phyloP scores from a whole-genome alignment of 1,284 basidiomycete species.

The Sphagnurus paluster region DNA sequence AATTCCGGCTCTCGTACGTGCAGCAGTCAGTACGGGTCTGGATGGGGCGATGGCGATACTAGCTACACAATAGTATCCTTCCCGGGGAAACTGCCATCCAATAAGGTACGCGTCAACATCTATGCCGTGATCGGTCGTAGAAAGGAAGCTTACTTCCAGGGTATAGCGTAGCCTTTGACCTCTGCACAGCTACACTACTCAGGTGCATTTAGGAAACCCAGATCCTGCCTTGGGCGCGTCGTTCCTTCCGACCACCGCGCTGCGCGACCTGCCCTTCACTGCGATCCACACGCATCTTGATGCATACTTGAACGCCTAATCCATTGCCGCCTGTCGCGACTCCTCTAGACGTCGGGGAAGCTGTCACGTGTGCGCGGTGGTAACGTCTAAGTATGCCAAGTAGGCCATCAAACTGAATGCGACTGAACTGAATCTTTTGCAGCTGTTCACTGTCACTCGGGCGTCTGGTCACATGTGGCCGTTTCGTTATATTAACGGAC shows the following conservation, averaged over 20 bases:
- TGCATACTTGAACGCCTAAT: too few species aligned
- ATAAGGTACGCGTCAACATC: slow-evolving; percentile 14
- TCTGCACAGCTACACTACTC: neutral
- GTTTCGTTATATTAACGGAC: slow-evolving; percentile 2
- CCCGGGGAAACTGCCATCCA: slow-evolving; percentile 8
- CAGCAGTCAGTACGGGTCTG: too few species aligned
- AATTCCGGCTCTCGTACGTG: too few species aligned
- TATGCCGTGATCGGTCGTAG: slow-evolving; percentile 15
- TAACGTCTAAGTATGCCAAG: too few species aligned
- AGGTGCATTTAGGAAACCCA: neutral
- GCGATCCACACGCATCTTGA: too few species aligned
- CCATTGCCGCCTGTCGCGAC: too few species aligned
- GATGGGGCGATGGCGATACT: slow-evolving; percentile 8
- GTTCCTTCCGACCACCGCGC: too few species aligned
- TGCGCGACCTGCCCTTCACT: too few species aligned
- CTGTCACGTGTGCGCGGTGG: too few species aligned
- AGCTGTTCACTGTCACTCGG: neutral
- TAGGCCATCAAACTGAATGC: neutral
- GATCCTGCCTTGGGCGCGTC: neutral
- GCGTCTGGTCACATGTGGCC: neutral
- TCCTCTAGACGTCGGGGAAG: too few species aligned
- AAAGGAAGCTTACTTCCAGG: slow-evolving; percentile 9
- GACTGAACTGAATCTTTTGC: neutral
- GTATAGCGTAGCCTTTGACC: neutral
- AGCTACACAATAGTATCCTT: slow-evolving; percentile 6